Conservation (phyloP, 2,329 filamentous ascomycete genomes). For the Fusarium staphyleae region DNA sequence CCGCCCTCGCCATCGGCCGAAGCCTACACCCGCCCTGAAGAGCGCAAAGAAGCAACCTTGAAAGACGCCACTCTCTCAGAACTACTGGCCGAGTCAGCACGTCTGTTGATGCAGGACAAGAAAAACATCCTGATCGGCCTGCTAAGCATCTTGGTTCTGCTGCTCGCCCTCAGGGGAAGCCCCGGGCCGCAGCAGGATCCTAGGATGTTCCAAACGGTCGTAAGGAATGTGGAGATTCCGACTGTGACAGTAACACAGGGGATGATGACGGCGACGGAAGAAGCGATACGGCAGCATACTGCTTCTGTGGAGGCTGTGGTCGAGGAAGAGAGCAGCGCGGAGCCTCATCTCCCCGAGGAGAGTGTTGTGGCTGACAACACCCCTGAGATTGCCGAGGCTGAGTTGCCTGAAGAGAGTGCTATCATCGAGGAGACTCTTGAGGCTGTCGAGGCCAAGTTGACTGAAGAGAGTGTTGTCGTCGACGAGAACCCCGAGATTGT, state of each 20-base stretch:
- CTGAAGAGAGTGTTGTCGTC: background rate
- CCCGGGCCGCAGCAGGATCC: slow-evolving; percentile 32
- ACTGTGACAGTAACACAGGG: slow-evolving; percentile 39
- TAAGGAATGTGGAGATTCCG: slow-evolving; percentile 35
- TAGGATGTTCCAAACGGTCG: slow-evolving; percentile 42
- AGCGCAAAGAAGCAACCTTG: slow-evolving; percentile 39
- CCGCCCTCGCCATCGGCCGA: slow-evolving; percentile 23
- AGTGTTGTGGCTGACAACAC: slow-evolving; percentile 13
- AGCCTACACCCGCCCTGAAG: slow-evolving; percentile 44
- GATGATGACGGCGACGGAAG: slow-evolving; percentile 11
- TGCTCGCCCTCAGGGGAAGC: slow-evolving; percentile 54
- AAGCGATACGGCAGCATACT: slow-evolving; percentile 7
- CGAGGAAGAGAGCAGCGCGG: slow-evolving; percentile 34
- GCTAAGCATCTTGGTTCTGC: slow-evolving; percentile 60
- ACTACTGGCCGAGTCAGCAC: slow-evolving; percentile 60
- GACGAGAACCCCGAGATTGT: background rate
- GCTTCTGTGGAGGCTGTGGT: slow-evolving; percentile 15
- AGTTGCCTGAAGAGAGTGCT: background rate
- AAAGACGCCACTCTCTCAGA: slow-evolving; percentile 60
- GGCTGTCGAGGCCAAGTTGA: background rate
- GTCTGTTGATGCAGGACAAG: slow-evolving; percentile 62
- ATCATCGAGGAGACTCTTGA: background rate
- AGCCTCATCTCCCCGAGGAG: slow-evolving; percentile 32
- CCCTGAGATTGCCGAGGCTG: background rate
- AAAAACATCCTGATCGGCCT: slow-evolving; percentile 66